phyloP scores from a whole-genome alignment of 495 filamentous ascomycete species.

The Penicillium atrosanguineum region DNA sequence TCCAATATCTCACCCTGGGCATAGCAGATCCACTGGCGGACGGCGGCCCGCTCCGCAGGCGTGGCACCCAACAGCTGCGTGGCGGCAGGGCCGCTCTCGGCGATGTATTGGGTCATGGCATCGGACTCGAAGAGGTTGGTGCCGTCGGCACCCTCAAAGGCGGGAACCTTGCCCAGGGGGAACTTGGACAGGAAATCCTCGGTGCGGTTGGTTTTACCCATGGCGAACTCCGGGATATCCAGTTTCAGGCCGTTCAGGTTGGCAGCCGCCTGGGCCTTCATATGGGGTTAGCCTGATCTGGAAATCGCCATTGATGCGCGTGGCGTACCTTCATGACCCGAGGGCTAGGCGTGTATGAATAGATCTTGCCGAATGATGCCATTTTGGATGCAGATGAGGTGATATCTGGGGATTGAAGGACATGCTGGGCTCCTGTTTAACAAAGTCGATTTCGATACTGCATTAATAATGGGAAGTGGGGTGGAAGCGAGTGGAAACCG shows the following conservation, averaged over 20 bases:
- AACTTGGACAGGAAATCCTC: constrained; percentile 59
- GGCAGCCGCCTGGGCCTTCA: constrained; percentile 49
- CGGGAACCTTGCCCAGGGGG: constrained; percentile 59
- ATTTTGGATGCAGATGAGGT: constrained; percentile 33
- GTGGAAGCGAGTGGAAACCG: constrained; percentile 20
- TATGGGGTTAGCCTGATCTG: not conserved
- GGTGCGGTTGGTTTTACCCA: constrained; percentile 45
- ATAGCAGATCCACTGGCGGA: constrained; percentile 52
- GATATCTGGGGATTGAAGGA: not conserved
- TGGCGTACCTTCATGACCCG: constrained; percentile 48
- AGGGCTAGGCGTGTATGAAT: constrained; percentile 43
- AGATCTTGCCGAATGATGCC: constrained; percentile 55
- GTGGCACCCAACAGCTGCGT: constrained; percentile 50
- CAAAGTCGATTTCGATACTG: not conserved
- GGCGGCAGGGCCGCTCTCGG: constrained; percentile 49
- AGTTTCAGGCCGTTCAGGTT: constrained; percentile 52
- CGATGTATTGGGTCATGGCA: constrained; percentile 56
- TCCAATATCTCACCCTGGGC: constrained; percentile 43
- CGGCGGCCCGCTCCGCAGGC: constrained; percentile 42
- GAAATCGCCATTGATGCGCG: not conserved
- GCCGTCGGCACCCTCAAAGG: constrained; percentile 54
- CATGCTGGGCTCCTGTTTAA: not conserved
- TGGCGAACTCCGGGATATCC: constrained; percentile 38
- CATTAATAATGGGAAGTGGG: constrained; percentile 2
- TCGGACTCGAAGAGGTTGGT: constrained; percentile 47